Evolutionary conservation across 2,329 filamentous ascomycete genomes (phyloP).

Genomic region (Gaeumannomyces sp.): DNA sequence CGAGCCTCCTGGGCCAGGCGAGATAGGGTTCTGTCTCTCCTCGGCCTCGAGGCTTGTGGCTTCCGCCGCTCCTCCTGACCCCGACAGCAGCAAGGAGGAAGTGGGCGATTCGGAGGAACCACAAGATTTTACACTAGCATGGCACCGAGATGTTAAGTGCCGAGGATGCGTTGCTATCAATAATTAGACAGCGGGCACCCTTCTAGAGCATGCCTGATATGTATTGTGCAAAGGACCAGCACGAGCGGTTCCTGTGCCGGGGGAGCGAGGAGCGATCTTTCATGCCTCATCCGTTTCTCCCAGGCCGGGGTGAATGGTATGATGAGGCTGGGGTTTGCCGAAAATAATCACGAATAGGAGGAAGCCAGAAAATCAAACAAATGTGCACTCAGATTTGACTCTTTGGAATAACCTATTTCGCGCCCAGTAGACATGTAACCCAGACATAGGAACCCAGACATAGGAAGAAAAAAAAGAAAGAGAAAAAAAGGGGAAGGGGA

Average conservation of each 20-base stretch:
- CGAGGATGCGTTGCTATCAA: neutral
- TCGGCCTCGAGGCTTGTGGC: too few relatives aligned
- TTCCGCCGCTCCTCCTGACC: too few relatives aligned
- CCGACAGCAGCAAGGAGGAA: neutral
- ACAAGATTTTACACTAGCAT: neutral
- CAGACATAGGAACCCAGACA: neutral
- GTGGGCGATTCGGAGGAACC: neutral
- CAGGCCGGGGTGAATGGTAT: neutral
- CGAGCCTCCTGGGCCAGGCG: conserved; percentile 30
- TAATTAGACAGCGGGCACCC: neutral
- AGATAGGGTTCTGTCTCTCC: neutral
- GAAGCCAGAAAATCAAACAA: neutral
- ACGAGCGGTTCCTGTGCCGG: neutral
- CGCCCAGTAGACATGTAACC: neutral
- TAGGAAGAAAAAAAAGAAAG: neutral
- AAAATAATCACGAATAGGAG: neutral
- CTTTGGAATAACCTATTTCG: neutral
- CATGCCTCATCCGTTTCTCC: neutral
- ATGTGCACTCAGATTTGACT: neutral
- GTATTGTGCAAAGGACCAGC: neutral
- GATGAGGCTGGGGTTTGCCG: too few relatives aligned
- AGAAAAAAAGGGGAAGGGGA: neutral
- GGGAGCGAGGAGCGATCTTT: neutral
- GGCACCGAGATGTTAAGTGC: neutral
- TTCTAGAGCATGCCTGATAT: too few relatives aligned